Conservation (phyloP, 2,329 filamentous ascomycete genomes). For the Ascochyta pisi region DNA sequence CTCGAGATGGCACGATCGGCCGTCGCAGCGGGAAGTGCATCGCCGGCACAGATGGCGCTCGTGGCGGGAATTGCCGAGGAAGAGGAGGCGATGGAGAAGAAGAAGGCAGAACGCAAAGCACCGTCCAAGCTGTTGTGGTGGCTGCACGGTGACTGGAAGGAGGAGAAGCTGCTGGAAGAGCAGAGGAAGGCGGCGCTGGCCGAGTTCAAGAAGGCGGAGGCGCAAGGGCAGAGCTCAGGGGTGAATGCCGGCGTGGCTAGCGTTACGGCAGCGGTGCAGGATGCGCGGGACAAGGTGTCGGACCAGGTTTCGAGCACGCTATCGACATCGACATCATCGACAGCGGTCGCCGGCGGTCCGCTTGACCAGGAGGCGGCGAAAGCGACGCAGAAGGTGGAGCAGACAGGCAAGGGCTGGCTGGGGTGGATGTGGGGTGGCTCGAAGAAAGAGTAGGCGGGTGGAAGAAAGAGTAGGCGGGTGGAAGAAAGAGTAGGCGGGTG, state of each 20-base stretch:
- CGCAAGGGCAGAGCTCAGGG: slow-evolving; percentile 24
- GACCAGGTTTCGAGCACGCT: slow-evolving; percentile 25
- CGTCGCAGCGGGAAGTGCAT: slow-evolving; percentile 52
- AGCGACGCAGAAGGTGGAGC: slow-evolving; percentile 44
- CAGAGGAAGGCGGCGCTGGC: slow-evolving; percentile 43
- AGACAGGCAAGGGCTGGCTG: slow-evolving; percentile 54
- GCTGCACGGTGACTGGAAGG: slow-evolving; percentile 48
- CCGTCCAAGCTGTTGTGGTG: slow-evolving; percentile 44
- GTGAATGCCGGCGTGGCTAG: slow-evolving; percentile 20
- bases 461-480: slow-evolving; percentile 11
- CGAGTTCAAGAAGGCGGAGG: slow-evolving; percentile 39
- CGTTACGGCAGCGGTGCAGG: slow-evolving; percentile 43
- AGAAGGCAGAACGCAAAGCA: slow-evolving; percentile 42
- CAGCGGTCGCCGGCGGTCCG: slow-evolving; percentile 52
- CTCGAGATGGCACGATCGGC: slow-evolving; percentile 55
- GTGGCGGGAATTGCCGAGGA: slow-evolving; percentile 68
- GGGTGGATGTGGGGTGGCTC: slow-evolving; percentile 53
- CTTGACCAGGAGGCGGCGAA: slow-evolving; percentile 56
- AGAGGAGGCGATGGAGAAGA: slow-evolving; percentile 56
- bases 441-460: slow-evolving; percentile 34
- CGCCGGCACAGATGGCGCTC: slow-evolving; percentile 59
- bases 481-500: slow-evolving; percentile 34
- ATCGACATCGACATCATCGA: slow-evolving; percentile 31
- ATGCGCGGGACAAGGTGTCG: slow-evolving; percentile 30
- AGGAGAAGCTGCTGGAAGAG: slow-evolving; percentile 45